These are phyloP conservation scores for Sclerotinia trifoliorum DNA, from an alignment of 2,329 filamentous ascomycete species.

Conservation along the genomic window DNA sequence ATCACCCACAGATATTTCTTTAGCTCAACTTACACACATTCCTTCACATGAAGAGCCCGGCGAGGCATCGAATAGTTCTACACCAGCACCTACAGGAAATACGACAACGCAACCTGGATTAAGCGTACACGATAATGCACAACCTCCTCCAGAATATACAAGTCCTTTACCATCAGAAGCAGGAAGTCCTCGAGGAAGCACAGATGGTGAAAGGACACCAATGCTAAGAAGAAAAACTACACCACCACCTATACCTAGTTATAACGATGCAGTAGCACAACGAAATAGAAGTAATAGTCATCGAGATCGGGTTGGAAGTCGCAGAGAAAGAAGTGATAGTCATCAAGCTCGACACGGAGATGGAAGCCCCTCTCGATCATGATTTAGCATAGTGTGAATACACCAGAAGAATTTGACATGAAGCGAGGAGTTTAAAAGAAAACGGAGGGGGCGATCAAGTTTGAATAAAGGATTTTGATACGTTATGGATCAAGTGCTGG, in stretches of 20 bases:
- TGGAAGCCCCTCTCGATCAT: conserved; percentile 26
- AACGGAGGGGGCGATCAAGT: not conserved
- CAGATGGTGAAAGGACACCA: conserved; percentile 54
- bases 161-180: conserved; percentile 58
- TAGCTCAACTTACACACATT: conserved; percentile 78
- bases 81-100: conserved; percentile 30
- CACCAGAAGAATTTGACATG: not conserved
- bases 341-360: conserved; percentile 26
- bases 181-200: conserved; percentile 49
- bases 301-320: conserved; percentile 26
- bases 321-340: conserved; percentile 27
- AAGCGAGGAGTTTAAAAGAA: conserved; percentile 7
- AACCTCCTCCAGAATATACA: conserved; percentile 70
- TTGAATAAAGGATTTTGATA: conserved; percentile 22
- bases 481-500: conserved; percentile 8
- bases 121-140: conserved; percentile 49
- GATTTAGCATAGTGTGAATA: conserved; percentile 17
- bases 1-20: conserved; percentile 92
- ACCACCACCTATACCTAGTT: conserved; percentile 41
- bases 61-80: conserved; percentile 41
- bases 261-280: conserved; percentile 39
- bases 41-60: conserved; percentile 68
- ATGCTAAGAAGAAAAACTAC: conserved; percentile 44
- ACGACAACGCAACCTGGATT: conserved; percentile 29
- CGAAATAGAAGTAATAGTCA: conserved; percentile 33